These are phyloP conservation scores for Didymellaceae sp. DNA, from an alignment of 2,329 filamentous ascomycete species.

Conservation along the genomic window DNA sequence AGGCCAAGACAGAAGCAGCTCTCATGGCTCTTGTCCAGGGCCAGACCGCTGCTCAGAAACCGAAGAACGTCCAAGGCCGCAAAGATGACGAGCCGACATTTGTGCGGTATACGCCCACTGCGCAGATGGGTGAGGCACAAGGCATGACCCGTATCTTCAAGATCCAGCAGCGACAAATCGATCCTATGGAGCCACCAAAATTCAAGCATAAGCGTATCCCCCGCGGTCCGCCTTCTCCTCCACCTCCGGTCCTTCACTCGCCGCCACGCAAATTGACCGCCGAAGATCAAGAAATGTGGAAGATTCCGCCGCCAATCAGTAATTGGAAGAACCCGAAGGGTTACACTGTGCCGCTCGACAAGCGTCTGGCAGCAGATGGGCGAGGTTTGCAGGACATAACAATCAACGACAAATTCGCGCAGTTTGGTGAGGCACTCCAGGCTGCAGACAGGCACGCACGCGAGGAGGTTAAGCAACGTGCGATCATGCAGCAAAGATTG, in stretches of 20 bases:
- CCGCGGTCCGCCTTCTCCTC: constrained; percentile 87
- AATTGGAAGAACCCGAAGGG: constrained; percentile 99
- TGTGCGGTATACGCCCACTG: constrained; percentile 92
- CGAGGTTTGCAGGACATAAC: constrained; percentile 89
- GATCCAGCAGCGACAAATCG: constrained; percentile 91
- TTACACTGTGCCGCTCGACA: constrained; percentile 94
- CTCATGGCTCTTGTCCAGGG: constrained; percentile 82
- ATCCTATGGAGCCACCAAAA: constrained; percentile 96
- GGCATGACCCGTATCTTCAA: constrained; percentile 97
- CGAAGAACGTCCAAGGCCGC: constrained; percentile 90
- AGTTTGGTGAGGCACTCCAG: constrained; percentile 92
- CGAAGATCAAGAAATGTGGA: constrained; percentile 97
- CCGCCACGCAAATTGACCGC: constrained; percentile 94
- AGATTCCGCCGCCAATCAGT: constrained; percentile 85
- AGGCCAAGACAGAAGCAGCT: constrained; percentile 87
- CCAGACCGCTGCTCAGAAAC: constrained; percentile 89
- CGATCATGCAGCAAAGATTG: constrained; percentile 92
- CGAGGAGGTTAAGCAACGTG: constrained; percentile 91
- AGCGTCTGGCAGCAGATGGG: constrained; percentile 91
- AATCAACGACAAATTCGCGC: constrained; percentile 98
- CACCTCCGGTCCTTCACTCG: constrained; percentile 92
- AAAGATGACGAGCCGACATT: constrained; percentile 85
- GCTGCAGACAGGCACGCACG: constrained; percentile 93
- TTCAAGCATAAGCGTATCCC: constrained; percentile 99
- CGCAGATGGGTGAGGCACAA: constrained; percentile 89